Percentiles rank a stretch among this genome's conserved stretches.
phyloP scores from a whole-genome alignment of 352 stramenopile species.

The Globisporangium spiculum region DNA sequence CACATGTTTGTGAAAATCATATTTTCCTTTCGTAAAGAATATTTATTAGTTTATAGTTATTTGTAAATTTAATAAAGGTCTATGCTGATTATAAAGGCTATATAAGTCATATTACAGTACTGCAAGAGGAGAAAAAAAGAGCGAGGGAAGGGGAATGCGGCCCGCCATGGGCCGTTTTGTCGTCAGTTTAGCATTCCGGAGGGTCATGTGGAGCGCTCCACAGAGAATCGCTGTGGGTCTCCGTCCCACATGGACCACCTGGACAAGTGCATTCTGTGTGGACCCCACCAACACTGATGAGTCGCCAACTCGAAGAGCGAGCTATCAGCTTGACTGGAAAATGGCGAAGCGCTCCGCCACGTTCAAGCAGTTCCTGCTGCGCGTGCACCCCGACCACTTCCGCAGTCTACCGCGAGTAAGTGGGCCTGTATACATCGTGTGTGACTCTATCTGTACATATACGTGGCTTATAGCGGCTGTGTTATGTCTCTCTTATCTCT shows the following conservation, averaged over 20 bases:
- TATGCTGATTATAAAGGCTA: too few relatives aligned
- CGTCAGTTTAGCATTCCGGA: constrained; percentile 25
- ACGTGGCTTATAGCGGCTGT: not conserved
- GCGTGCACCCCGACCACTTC: constrained; percentile 71
- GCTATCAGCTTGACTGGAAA: not conserved
- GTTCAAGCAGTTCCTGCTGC: constrained; percentile 73
- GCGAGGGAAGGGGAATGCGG: not conserved
- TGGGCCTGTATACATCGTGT: not conserved
- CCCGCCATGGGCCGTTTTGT: not conserved
- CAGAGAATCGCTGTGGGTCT: constrained; percentile 2
- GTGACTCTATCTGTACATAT: not conserved
- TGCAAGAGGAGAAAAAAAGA: not conserved
- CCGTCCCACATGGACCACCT: constrained; percentile 5
- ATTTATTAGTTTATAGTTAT: too few relatives aligned
- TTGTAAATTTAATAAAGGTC: too few relatives aligned
- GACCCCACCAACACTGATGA: too few relatives aligned
- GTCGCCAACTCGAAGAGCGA: not conserved
- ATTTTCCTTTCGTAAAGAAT: too few relatives aligned
- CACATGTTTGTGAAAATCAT: not conserved
- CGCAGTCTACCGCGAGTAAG: constrained; percentile 39
- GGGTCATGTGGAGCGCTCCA: constrained; percentile 22
- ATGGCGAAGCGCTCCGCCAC: constrained; percentile 44
- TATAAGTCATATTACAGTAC: not conserved
- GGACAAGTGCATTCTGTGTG: not conserved
- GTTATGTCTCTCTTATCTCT: not conserved